A percentile compares a stretch with the other conserved stretches of the same genome.
Evolutionary conservation across 2,329 filamentous ascomycete species (phyloP).

Genomic region (Clarireedia sp.): DNA sequence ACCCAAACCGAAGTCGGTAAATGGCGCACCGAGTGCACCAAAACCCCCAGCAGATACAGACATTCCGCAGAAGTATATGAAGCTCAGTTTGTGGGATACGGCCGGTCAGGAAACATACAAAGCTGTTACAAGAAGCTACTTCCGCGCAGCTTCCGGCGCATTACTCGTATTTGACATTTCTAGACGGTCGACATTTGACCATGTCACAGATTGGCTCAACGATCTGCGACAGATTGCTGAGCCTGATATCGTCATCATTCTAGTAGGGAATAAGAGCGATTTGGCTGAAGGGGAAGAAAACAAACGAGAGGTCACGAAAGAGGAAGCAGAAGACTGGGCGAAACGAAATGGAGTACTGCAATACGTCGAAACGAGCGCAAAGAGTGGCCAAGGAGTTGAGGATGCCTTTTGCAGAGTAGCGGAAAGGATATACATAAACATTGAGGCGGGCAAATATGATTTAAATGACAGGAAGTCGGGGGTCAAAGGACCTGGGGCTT

Average conservation of each 20-base stretch:
- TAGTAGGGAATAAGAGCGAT: constrained; percentile 95
- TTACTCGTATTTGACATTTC: constrained; percentile 94
- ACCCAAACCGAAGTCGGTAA: constrained; percentile 36
- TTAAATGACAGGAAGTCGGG: constrained; percentile 86
- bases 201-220: constrained; percentile 87
- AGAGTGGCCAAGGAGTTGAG: constrained; percentile 91
- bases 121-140: constrained; percentile 81
- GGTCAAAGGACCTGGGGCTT: constrained; percentile 65
- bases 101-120: constrained; percentile 98
- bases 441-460: constrained; percentile 85
- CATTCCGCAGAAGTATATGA: constrained; percentile 74
- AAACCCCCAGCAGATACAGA: constrained; percentile 37
- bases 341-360: constrained; percentile 75
- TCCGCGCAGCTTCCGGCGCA: constrained; percentile 59
- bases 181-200: constrained; percentile 73
- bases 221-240: constrained; percentile 93
- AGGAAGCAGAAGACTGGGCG: constrained; percentile 89
- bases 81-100: constrained; percentile 90
- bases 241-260: constrained; percentile 85
- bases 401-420: constrained; percentile 88
- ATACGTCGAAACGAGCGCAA: constrained; percentile 94
- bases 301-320: constrained; percentile 68
- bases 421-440: constrained; percentile 93
- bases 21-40: constrained; percentile 20
- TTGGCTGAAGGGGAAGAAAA: constrained; percentile 52